Evolutionary conservation across 2,329 filamentous ascomycete genomes (phyloP).

Genomic region (Metarhizium album): DNA sequence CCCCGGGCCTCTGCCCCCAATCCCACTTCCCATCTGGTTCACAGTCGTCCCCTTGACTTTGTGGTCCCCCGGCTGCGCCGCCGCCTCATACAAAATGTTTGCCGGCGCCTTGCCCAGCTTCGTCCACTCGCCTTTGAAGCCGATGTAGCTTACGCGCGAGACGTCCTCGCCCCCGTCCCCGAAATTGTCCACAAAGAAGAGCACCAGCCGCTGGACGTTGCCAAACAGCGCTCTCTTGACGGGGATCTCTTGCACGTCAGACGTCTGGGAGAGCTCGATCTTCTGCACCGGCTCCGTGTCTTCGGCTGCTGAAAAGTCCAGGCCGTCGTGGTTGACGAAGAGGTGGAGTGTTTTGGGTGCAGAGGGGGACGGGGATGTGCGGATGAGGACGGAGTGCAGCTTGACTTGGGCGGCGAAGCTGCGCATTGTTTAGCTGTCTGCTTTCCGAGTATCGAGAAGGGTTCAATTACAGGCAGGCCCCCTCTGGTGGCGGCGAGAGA

Average conservation of each 20-base stretch:
- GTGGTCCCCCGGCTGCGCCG: conserved; percentile 85
- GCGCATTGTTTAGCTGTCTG: neutral
- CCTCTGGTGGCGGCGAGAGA: too few relatives aligned
- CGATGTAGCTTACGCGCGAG: conserved; percentile 70
- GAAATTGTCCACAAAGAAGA: conserved; percentile 94
- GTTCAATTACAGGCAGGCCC: too few relatives aligned
- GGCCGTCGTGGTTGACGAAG: conserved; percentile 74
- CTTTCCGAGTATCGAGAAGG: neutral
- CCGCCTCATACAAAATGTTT: conserved; percentile 86
- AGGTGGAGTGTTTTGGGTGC: conserved; percentile 79
- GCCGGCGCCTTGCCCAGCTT: conserved; percentile 59
- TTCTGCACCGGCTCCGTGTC: conserved; percentile 62
- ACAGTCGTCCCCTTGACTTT: conserved; percentile 47
- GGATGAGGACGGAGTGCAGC: conserved; percentile 78
- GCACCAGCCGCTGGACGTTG: conserved; percentile 65
- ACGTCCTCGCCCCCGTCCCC: conserved; percentile 68
- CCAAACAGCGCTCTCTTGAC: conserved; percentile 85
- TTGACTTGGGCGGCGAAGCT: conserved; percentile 93
- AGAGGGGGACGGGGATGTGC: conserved; percentile 57
- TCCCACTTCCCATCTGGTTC: conserved; percentile 44
- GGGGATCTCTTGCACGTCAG: conserved; percentile 76
- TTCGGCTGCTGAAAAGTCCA: conserved; percentile 72
- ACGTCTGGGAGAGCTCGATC: conserved; percentile 66
- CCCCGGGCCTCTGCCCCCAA: conserved; percentile 33
- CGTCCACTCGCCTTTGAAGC: conserved; percentile 93